A percentile compares a stretch with the other conserved stretches of the same genome.
Conservation (phyloP, 768 basidiomycete species). For the Leucosporidium scottii region DNA sequence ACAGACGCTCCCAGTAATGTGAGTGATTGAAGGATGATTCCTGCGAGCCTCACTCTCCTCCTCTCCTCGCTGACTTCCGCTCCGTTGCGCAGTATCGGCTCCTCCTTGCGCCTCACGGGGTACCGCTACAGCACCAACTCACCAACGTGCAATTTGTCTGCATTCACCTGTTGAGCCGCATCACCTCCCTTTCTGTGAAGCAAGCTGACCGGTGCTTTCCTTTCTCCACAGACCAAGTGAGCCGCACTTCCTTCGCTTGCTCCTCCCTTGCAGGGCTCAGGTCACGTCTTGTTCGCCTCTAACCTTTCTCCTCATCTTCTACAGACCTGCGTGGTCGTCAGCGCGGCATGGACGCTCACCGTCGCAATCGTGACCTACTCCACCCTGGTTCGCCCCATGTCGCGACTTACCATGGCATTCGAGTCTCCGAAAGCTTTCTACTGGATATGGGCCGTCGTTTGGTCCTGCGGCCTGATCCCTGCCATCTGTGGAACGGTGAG, state of each 20-base stretch:
- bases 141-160: background rate
- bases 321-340: slow-evolving; percentile 21
- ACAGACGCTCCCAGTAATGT: too few relatives aligned
- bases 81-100: too few relatives aligned
- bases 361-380: slow-evolving; percentile 20
- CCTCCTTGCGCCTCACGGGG: too few relatives aligned
- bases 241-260: background rate
- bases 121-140: background rate
- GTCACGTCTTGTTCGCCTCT: too few relatives aligned
- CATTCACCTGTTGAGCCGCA: background rate
- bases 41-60: too few relatives aligned
- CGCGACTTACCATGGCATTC: background rate
- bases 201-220: background rate
- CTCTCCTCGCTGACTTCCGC: too few relatives aligned
- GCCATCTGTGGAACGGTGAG: background rate
- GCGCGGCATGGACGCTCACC: slow-evolving; percentile 20
- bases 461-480: slow-evolving; percentile 9
- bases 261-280: too few relatives aligned
- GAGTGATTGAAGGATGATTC: too few relatives aligned
- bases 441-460: background rate
- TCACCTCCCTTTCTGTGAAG: background rate
- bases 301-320: background rate
- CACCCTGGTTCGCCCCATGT: slow-evolving; percentile 18
- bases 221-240: background rate
- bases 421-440: slow-evolving; percentile 16